These are phyloP conservation scores for Dactylellina sp. DNA, from an alignment of 2,329 filamentous ascomycete genomes.

Conservation along the genomic window DNA sequence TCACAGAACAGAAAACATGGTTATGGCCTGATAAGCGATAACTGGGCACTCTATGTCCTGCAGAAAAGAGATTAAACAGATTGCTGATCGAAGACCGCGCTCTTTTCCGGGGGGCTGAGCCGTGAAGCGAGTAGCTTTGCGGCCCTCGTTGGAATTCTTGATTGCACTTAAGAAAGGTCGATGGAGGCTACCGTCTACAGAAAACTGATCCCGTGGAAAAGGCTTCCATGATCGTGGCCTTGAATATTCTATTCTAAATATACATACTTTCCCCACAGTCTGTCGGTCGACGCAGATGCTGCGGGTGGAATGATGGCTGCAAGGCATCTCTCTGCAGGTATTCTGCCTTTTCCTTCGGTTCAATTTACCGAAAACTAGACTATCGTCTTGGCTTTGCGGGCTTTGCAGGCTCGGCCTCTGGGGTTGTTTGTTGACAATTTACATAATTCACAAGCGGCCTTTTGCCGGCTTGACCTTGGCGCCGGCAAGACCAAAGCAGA, in stretches of 20 bases:
- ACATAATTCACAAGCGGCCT: too few relatives aligned
- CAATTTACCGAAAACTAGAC: slow-evolving; percentile 20
- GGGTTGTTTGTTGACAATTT: too few relatives aligned
- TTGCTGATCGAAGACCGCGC: not conserved
- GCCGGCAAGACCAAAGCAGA: too few relatives aligned
- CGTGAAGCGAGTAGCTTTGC: not conserved
- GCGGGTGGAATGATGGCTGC: slow-evolving; percentile 5
- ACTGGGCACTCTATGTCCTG: slow-evolving; percentile 1
- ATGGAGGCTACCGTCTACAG: slow-evolving; percentile 22
- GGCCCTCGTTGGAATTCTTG: not conserved
- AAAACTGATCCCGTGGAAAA: not conserved
- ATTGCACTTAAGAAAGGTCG: too few relatives aligned
- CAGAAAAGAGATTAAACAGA: slow-evolving; percentile 11
- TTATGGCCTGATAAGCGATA: slow-evolving; percentile 32
- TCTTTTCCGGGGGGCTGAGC: slow-evolving; percentile 9
- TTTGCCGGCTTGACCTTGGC: too few relatives aligned
- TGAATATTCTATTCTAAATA: slow-evolving; percentile 1
- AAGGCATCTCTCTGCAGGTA: slow-evolving; percentile 19
- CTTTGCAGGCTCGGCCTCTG: too few relatives aligned
- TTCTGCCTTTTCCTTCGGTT: slow-evolving; percentile 21
- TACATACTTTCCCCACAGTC: slow-evolving; percentile 19
- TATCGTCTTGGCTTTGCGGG: not conserved
- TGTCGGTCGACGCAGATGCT: not conserved
- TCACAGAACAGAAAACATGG: slow-evolving; percentile 4
- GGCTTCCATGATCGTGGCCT: not conserved